Percentiles rank a stretch among this genome's conserved stretches.
These are phyloP conservation scores for Metarhizium humberi DNA, from an alignment of 2,329 filamentous ascomycete species.

Conservation along the genomic window DNA sequence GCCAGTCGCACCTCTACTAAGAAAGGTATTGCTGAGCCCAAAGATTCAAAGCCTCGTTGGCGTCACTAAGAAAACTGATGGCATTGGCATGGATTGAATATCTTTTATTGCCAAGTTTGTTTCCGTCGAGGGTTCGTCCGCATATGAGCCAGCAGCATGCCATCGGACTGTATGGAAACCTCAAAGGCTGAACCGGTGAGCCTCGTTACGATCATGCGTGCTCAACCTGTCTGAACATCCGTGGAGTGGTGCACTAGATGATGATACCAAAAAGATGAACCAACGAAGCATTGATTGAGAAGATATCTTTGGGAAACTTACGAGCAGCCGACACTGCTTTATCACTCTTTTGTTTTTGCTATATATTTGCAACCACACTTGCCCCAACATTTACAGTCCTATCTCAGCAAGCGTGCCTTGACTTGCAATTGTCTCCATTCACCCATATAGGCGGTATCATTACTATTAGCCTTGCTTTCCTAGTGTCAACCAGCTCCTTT, in stretches of 20 bases:
- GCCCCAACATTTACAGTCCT: background rate
- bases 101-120: background rate
- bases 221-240: background rate
- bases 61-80: slow-evolving; percentile 18
- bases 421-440: background rate
- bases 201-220: background rate
- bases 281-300: background rate
- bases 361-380: background rate
- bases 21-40: slow-evolving; percentile 25
- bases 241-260: background rate
- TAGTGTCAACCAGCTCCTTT: background rate
- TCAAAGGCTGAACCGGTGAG: background rate
- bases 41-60: slow-evolving; percentile 42
- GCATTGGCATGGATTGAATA: background rate
- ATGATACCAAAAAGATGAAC: background rate
- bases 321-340: background rate
- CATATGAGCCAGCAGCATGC: background rate
- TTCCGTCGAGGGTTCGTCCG: background rate
- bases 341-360: background rate
- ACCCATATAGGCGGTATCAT: background rate
- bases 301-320: background rate
- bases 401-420: background rate
- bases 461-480: background rate
- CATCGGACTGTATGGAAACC: background rate
- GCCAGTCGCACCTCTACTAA: slow-evolving; percentile 36